Base-by-base conservation (phyloP, 768 basidiomycete genomes). In the Suillus clintonianus region DNA sequence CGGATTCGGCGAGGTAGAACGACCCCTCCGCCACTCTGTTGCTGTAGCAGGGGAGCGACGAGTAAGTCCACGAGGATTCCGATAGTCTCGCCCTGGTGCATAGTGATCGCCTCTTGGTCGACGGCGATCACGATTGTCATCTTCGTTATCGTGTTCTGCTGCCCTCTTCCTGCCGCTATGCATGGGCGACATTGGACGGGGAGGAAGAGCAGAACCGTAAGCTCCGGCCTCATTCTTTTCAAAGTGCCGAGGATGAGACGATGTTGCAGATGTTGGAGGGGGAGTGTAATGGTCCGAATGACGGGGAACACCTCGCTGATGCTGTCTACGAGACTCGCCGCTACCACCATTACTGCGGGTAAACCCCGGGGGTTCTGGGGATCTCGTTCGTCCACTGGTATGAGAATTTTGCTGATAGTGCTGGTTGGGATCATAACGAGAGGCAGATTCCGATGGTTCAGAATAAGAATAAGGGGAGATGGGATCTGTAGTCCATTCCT, bases 81-180 rank as follows among this genome's bases (percentile, higher is more conserved):
- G 61, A 34, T 64, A 65, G 54, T 56, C 36, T 37, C 36, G 36
- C 8, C 37, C 59, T 36, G 69, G 59, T 5, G 37, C 32, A 74
- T 71, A 69, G 34, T 13, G 34, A 65, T 73, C 66, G 36, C 32
- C 63, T 41, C 75, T 72, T 15, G 62, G 69, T 57, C 67, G 75
- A 24, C 75, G 73, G 1, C 51, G 64, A 59, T 71, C 66, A 48
- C 57, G 66, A 45, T 47, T 53, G 36, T 68, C 37, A 10, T 76
- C 71, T 59, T 64, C 65, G n/a, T 75, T 66, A 37, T 36, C 48
- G 14, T 54, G 61, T 41, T 76, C 74, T 6, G 42, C 53, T 37
- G 67, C 60, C 42, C 75, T 66, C 53, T 75, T 75, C 45, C 47
- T 71, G 39, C 67, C 67, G 2, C 8, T 17, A 8, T 53, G 32